A percentile compares a stretch with the other conserved stretches of the same genome.
phyloP scores from a whole-genome alignment of 345 rosid species.

The Psidium friedrichsthalianum region DNA sequence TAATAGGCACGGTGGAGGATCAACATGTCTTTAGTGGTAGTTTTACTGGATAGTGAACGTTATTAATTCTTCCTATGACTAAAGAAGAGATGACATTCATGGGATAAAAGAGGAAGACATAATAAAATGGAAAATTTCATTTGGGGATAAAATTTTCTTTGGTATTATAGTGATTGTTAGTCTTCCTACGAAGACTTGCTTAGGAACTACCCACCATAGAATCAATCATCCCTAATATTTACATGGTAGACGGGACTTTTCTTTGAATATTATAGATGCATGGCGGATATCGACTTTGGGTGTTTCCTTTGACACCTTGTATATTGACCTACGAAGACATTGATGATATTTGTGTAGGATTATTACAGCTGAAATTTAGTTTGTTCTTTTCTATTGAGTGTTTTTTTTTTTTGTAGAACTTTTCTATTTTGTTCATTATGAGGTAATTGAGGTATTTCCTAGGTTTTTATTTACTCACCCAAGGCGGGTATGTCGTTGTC shows the following conservation, averaged over 20 bases:
- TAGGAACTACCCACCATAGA: no score
- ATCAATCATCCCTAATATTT: no score
- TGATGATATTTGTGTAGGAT: not conserved
- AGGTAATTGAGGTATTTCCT: not conserved
- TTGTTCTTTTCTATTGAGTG: not conserved
- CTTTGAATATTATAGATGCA: not conserved
- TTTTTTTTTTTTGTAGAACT: not conserved
- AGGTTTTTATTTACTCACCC: not conserved
- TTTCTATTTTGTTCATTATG: not conserved
- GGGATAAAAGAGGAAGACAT: not conserved
- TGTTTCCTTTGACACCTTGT: not conserved
- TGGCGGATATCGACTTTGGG: not conserved
- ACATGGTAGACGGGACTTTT: not conserved
- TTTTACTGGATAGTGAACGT: not conserved
- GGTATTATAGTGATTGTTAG: no score
- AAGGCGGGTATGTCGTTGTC: not conserved
- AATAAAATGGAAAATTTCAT: not conserved
- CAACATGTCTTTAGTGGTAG: not conserved
- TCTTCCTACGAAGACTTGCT: no score
- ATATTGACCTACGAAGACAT: not conserved
- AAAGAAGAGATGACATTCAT: not conserved
- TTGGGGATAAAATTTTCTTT: no score
- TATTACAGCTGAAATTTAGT: not conserved
- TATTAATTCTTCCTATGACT: not conserved
- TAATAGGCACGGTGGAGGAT: not conserved